These are phyloP conservation scores for Elaeagnus macrophylla DNA, from an alignment of 306 rosid species.

Conservation along the genomic window DNA sequence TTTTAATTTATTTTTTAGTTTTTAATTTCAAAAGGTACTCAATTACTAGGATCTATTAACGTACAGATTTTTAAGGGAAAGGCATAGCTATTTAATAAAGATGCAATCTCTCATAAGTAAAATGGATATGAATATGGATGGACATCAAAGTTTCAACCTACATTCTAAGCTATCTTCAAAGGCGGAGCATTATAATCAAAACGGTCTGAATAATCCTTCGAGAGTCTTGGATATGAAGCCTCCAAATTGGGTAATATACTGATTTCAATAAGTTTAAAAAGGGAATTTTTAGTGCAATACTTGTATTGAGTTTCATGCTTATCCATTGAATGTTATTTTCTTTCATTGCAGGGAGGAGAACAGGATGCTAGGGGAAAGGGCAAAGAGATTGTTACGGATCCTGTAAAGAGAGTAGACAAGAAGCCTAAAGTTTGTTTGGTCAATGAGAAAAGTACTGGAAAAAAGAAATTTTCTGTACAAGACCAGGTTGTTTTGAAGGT, in stretches of 20 bases:
- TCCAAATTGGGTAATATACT: neutral
- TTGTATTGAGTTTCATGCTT: neutral
- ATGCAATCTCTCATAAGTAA: slow-evolving; percentile 16
- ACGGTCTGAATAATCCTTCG: slow-evolving; percentile 9
- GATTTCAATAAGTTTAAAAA: slow-evolving; percentile 3
- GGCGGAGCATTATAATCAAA: slow-evolving; percentile 19
- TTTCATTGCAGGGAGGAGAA: slow-evolving; percentile 13
- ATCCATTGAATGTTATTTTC: neutral
- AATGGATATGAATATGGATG: slow-evolving; percentile 13
- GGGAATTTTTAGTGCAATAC: slow-evolving; percentile 2
- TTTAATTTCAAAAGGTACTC: neutral
- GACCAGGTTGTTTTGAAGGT: slow-evolving; percentile 32
- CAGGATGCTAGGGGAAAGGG: slow-evolving; percentile 6
- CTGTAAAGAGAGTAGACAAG: slow-evolving; percentile 15
- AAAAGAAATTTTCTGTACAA: slow-evolving; percentile 30
- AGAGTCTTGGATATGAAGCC: slow-evolving; percentile 3
- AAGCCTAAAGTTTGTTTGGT: slow-evolving; percentile 20
- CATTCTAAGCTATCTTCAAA: slow-evolving; percentile 8
- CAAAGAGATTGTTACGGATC: slow-evolving; percentile 17
- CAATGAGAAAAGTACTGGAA: slow-evolving; percentile 16
- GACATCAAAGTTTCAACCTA: slow-evolving; percentile 13
- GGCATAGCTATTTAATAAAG: slow-evolving; percentile 23
- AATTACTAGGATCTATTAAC: neutral
- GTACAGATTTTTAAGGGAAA: slow-evolving; percentile 50
- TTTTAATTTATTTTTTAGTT: too few relatives aligned